These are phyloP conservation scores for Colletotrichum neosansevieriae DNA, from an alignment of 2,329 filamentous ascomycete species.

Conservation along the genomic window DNA sequence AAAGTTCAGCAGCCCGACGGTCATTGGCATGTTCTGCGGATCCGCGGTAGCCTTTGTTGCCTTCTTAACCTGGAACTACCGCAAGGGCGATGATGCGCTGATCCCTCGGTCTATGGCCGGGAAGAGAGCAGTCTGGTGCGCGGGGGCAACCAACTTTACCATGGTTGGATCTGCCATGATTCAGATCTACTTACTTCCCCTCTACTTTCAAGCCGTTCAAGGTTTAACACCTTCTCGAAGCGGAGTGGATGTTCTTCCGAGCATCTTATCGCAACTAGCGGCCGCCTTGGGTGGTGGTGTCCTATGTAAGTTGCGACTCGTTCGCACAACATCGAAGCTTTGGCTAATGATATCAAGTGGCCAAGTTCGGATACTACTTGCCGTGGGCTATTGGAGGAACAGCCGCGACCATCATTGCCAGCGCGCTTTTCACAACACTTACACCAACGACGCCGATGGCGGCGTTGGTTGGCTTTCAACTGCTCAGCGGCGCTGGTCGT, in stretches of 20 bases:
- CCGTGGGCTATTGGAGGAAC: slow-evolving; percentile 38
- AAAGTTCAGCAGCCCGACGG: slow-evolving; percentile 44
- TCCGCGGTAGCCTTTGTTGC: slow-evolving; percentile 38
- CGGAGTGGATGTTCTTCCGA: slow-evolving; percentile 50
- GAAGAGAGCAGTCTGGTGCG: slow-evolving; percentile 45
- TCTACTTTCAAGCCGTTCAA: slow-evolving; percentile 52
- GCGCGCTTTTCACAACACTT: slow-evolving; percentile 40
- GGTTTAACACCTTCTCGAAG: slow-evolving; percentile 46
- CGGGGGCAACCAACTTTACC: slow-evolving; percentile 55
- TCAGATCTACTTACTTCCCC: slow-evolving; percentile 48
- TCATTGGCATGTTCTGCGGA: slow-evolving; percentile 45
- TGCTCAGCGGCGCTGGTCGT: slow-evolving; percentile 39
- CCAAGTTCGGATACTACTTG: slow-evolving; percentile 39
- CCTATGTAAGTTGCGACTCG: slow-evolving; percentile 42
- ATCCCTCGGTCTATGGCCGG: slow-evolving; percentile 43
- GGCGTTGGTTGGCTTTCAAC: slow-evolving; percentile 40
- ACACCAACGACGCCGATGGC: slow-evolving; percentile 27
- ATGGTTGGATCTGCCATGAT: slow-evolving; percentile 31
- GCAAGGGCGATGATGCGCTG: slow-evolving; percentile 44
- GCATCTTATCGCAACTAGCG: slow-evolving; percentile 44
- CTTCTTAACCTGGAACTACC: slow-evolving; percentile 45
- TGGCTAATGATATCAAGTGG: slow-evolving; percentile 20
- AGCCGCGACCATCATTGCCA: slow-evolving; percentile 28
- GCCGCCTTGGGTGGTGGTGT: slow-evolving; percentile 42
- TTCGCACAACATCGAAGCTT: background rate